Conservation (phyloP, 306 rosid genomes). For the Carpinus viminea region DNA sequence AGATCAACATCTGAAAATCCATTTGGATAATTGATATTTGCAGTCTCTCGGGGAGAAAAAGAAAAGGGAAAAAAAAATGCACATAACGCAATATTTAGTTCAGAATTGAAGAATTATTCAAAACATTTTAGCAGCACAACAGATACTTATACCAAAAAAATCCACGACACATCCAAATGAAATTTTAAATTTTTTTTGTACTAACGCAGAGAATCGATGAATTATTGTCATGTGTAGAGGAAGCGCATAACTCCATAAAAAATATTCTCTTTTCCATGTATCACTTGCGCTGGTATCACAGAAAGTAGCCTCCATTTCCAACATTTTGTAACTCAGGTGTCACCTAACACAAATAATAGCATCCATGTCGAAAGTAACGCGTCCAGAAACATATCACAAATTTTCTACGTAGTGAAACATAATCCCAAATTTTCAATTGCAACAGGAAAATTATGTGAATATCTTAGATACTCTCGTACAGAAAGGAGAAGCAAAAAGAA, state of each 20-base stretch:
- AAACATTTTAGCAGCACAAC: no score
- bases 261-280: background rate
- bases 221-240: background rate
- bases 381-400: background rate
- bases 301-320: background rate
- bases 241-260: background rate
- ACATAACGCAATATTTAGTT: background rate
- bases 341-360: background rate
- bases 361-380: background rate
- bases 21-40: no score
- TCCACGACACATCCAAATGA: no score
- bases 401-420: background rate
- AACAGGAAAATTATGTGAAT: slow-evolving; percentile 5
- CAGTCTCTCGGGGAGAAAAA: no score
- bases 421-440: background rate
- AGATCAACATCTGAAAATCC: no score
- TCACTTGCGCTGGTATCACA: background rate
- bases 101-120: background rate
- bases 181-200: background rate
- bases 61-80: background rate
- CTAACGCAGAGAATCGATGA: background rate
- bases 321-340: background rate
- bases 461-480: slow-evolving; percentile 8
- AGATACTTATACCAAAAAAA: no score
- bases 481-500: slow-evolving; percentile 10